Base-by-base conservation (phyloP, 495 filamentous ascomycete genomes). In the Neohortaea acidophila region DNA sequence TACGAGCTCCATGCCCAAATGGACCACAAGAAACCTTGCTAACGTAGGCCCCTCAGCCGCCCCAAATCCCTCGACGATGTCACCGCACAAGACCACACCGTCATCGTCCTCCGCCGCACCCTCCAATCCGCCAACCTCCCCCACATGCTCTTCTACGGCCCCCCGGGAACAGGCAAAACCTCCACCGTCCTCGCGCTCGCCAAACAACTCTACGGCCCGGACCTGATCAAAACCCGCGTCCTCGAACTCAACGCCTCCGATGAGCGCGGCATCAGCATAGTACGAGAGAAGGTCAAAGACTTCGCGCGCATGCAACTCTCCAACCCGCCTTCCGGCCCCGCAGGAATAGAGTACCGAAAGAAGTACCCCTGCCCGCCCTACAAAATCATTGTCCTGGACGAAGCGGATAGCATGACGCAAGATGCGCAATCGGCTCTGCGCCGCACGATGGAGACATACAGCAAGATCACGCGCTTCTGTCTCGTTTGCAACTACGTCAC, bases 91-190 rank as follows among this genome's bases (percentile, higher is more conserved):
- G 87, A 96, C 55, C 89, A 99, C 61, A 94, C 91, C 14, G 82
- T 91, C 38, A 82, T 79, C 39, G 78, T 96, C 45, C 77, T 99
- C 20, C 77, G 83, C 54, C 75, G 87, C 50, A 94, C 84, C 18
- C 67, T 99, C 13, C 87, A 94, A 72, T 80, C 87, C 55, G 79
- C 84, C 33, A 97, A 97, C 55, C 79, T 99, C 33, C 89, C 89
- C 15, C 91, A 99, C 59, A 94, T 99, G 84, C 83, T 99, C 55
- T 96, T 96, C 67, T 99, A 99, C 53, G 91, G 91, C 5, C 91
- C 89, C 0, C 89, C 89, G 0, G 89, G 89, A 27, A 99, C 91
- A 1, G 89, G 89, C 47, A 99, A 99, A 61, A 99, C 89, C n/a
- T 93, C 84, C 3, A 96, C 91, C 1, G 85, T 99, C 54, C 84